Evolutionary conservation across 2,329 filamentous ascomycete species (phyloP).

Genomic region (Botryotinia calthae): DNA sequence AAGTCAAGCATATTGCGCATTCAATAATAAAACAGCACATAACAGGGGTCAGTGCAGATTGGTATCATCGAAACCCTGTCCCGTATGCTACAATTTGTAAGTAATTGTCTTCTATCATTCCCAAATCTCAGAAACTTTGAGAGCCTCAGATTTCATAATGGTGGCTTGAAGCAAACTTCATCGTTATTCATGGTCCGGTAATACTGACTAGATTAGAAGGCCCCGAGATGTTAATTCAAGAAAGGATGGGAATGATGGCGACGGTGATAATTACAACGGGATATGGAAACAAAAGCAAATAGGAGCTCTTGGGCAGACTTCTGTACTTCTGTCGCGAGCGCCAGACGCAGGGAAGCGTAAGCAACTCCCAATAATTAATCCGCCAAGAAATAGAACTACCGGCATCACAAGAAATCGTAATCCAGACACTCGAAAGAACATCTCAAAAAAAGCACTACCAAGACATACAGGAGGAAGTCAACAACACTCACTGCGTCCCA

Average conservation of each 20-base stretch:
- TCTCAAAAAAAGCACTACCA: neutral
- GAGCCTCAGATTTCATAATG: no score
- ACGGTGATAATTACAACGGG: neutral
- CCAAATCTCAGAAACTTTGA: neutral
- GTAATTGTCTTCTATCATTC: neutral
- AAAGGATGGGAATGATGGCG: neutral
- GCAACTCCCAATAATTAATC: neutral
- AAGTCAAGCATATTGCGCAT: accelerated
- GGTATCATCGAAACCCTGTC: neutral
- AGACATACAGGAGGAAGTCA: neutral
- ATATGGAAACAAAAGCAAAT: neutral
- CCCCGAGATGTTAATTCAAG: neutral
- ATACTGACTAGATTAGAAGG: neutral
- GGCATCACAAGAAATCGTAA: neutral
- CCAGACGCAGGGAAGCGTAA: neutral
- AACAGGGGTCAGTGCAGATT: neutral
- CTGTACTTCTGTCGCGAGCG: neutral
- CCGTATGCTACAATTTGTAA: neutral
- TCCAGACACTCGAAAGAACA: neutral
- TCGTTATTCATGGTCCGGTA: neutral
- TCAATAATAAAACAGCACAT: neutral
- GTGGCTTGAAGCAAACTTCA: neutral
- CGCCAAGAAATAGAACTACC: neutral
- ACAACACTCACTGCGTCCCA: neutral
- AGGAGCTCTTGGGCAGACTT: neutral